These are phyloP conservation scores for Myochromella boudieri DNA, from an alignment of 768 basidiomycete genomes.

Conservation along the genomic window DNA sequence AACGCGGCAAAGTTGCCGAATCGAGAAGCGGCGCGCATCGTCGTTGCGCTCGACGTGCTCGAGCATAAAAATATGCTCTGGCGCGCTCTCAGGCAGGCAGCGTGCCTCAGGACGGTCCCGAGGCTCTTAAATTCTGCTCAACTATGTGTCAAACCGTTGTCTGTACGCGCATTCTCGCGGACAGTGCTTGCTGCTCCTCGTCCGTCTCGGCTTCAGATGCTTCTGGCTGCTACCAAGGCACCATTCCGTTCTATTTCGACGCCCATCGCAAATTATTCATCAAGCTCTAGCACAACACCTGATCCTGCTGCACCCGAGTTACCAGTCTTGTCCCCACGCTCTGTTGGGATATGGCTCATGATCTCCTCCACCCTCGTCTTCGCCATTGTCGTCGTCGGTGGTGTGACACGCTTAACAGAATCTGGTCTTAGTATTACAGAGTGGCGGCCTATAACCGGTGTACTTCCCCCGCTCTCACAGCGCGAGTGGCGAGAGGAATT, in stretches of 20 bases:
- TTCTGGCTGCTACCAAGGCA: slow-evolving; percentile 5
- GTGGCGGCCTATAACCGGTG: slow-evolving; percentile 91
- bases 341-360: slow-evolving; percentile 85
- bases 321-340: slow-evolving; percentile 62
- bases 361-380: slow-evolving; percentile 84
- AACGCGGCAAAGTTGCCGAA: too few species aligned
- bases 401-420: slow-evolving; percentile 94
- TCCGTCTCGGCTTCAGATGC: slow-evolving; percentile 7
- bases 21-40: too few species aligned
- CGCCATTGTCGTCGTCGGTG: slow-evolving; percentile 92
- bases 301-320: slow-evolving; percentile 23
- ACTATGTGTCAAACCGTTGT: not conserved
- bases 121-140: not conserved
- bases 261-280: too few species aligned
- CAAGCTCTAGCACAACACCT: not conserved
- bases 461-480: slow-evolving; percentile 76
- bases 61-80: too few species aligned
- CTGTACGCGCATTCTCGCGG: not conserved
- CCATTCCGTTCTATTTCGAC: slow-evolving; percentile 5
- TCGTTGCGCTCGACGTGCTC: too few species aligned
- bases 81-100: slow-evolving; percentile 22
- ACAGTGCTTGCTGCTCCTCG: slow-evolving; percentile 1
- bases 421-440: slow-evolving; percentile 98
- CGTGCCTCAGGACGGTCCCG: slow-evolving; percentile 9
- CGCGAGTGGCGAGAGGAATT: slow-evolving; percentile 88